These are phyloP conservation scores for Pythium oligandrum DNA, from an alignment of 352 stramenopile species.

Conservation along the genomic window DNA sequence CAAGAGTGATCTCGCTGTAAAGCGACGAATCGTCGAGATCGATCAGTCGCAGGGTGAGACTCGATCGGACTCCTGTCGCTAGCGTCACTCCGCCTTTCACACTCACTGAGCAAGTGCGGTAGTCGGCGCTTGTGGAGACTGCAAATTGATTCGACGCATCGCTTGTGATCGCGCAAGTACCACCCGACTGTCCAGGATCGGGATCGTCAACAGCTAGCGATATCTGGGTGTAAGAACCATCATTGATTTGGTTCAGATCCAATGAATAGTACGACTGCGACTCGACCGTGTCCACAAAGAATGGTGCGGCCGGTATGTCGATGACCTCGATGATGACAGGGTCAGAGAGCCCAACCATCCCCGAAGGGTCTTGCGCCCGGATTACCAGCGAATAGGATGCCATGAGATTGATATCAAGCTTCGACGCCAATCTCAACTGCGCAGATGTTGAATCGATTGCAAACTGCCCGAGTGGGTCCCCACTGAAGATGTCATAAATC, in stretches of 20 bases:
- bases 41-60: slow-evolving; percentile 26
- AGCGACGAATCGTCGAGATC: slow-evolving; percentile 27
- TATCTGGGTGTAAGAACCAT: slow-evolving; percentile 40
- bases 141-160: slow-evolving; percentile 26
- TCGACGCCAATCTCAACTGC: slow-evolving; percentile 22
- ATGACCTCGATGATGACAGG: slow-evolving; percentile 33
- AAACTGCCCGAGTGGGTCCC: slow-evolving; percentile 41
- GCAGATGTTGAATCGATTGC: slow-evolving; percentile 29
- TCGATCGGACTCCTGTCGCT: slow-evolving; percentile 8
- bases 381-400: slow-evolving; percentile 33
- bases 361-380: slow-evolving; percentile 35
- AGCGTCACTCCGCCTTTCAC: slow-evolving; percentile 12
- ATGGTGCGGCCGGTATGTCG: slow-evolving; percentile 37
- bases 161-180: slow-evolving; percentile 31
- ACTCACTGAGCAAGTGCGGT: slow-evolving; percentile 17
- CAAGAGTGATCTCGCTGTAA: slow-evolving; percentile 37
- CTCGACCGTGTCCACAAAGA: slow-evolving; percentile 32
- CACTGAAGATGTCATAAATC: slow-evolving; percentile 38
- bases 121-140: slow-evolving; percentile 20
- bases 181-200: slow-evolving; percentile 38
- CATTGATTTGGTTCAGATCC: slow-evolving; percentile 35
- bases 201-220: slow-evolving; percentile 35
- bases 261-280: slow-evolving; percentile 28
- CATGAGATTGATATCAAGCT: slow-evolving; percentile 32
- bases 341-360: slow-evolving; percentile 29